Evolutionary conservation across 78 protist genomes (phyloP).

Genomic region (Tieghemostelium lacteum): DNA sequence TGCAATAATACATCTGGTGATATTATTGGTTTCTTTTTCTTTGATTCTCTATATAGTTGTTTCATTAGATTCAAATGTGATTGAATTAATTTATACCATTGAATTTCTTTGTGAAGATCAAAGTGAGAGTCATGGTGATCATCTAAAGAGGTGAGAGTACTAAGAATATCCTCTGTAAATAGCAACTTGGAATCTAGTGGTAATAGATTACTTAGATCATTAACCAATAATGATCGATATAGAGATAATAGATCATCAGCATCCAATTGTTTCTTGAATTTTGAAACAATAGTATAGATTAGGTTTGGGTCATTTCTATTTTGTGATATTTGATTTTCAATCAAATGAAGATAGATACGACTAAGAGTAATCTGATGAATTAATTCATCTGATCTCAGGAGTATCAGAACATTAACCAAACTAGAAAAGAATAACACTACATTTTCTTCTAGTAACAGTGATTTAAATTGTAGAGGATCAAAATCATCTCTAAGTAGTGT

Average conservation of each 20-base stretch:
- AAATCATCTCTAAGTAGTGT: neutral
- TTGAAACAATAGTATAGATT: slow-evolving; percentile 1
- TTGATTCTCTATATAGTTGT: too few relatives aligned
- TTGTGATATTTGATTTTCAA: neutral
- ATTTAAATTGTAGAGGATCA: neutral
- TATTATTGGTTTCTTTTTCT: too few relatives aligned
- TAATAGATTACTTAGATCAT: too few relatives aligned
- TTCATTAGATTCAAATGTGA: too few relatives aligned
- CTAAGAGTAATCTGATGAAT: slow-evolving; percentile 45
- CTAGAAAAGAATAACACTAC: slow-evolving; percentile 38
- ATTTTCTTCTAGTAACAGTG: neutral
- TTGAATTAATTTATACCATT: too few relatives aligned
- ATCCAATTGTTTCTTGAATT: slow-evolving; percentile 32
- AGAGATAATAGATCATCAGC: slow-evolving; percentile 4
- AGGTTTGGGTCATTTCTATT: neutral
- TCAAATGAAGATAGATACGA: slow-evolving; percentile 14
- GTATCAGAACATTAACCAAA: slow-evolving; percentile 27
- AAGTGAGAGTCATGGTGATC: too few relatives aligned
- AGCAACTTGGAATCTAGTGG: too few relatives aligned
- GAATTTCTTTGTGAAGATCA: too few relatives aligned
- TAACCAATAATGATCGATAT: too few relatives aligned
- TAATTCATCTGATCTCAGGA: slow-evolving; percentile 14
- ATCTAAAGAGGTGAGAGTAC: too few relatives aligned
- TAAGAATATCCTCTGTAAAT: too few relatives aligned
- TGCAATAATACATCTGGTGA: too few relatives aligned